phyloP scores from a whole-genome alignment of 441 rosid genomes.

The Populus tomentosa region DNA sequence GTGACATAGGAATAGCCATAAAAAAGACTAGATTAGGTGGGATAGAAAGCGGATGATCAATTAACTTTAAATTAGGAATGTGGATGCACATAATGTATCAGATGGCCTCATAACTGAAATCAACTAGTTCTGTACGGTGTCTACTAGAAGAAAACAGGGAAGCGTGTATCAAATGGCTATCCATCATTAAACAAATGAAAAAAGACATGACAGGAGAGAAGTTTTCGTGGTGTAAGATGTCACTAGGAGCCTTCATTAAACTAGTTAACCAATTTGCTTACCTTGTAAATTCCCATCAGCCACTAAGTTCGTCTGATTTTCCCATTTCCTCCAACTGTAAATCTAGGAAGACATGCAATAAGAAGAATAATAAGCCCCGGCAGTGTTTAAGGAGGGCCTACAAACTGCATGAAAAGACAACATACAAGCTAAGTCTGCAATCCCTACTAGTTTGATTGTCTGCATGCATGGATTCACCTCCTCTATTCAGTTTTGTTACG shows the following conservation, averaged over 20 bases:
- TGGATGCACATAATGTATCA: neutral
- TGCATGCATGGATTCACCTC: too few relatives aligned
- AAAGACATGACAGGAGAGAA: too few relatives aligned
- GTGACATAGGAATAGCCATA: neutral
- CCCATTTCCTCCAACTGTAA: slow-evolving; percentile 99
- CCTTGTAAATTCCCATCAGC: slow-evolving; percentile 65
- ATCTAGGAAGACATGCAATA: slow-evolving; percentile 42
- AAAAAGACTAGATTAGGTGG: neutral
- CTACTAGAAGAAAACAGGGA: neutral
- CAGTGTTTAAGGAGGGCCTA: neutral
- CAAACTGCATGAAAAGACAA: neutral
- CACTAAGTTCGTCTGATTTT: slow-evolving; percentile 49
- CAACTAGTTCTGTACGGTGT: neutral
- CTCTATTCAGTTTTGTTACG: too few relatives aligned
- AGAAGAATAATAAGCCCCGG: slow-evolving; percentile 14
- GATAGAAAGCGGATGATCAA: neutral
- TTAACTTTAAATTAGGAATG: neutral
- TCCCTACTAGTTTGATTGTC: too few relatives aligned
- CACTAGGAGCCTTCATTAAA: too few relatives aligned
- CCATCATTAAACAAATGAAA: neutral
- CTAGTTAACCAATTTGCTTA: slow-evolving; percentile 12
- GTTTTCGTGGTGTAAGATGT: too few relatives aligned
- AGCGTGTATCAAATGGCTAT: neutral
- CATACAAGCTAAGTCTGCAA: too few relatives aligned
- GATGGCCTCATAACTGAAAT: neutral